phyloP scores from a whole-genome alignment of 257 asterid species.

The Linderniella brevidens region DNA sequence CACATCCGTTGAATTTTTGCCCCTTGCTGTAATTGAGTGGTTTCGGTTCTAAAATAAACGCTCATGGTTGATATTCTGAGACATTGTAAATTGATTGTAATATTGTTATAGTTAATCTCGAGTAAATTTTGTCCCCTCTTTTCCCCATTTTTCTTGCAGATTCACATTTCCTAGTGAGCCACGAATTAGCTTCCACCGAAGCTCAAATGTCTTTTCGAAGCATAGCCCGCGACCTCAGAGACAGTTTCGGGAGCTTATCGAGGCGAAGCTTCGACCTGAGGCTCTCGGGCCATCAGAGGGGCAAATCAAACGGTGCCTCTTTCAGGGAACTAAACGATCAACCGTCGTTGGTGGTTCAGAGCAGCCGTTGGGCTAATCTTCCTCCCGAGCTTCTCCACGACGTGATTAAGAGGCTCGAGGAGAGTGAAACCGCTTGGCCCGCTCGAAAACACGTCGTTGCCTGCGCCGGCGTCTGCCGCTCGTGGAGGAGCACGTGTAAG shows the following conservation, averaged over 20 bases:
- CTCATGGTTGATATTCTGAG: too few relatives aligned
- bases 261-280: constrained; percentile 65
- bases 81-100: too few relatives aligned
- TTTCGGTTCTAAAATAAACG: too few relatives aligned
- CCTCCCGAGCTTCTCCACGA: constrained; percentile 84
- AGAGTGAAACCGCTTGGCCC: constrained; percentile 91
- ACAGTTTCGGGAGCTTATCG: constrained; percentile 77
- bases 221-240: constrained; percentile 79
- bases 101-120: too few relatives aligned
- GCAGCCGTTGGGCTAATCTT: constrained; percentile 79
- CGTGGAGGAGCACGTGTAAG: constrained; percentile 86
- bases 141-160: too few relatives aligned
- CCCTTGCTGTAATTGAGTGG: too few relatives aligned
- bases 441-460: constrained; percentile 79
- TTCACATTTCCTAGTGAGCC: too few relatives aligned
- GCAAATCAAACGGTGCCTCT: constrained; percentile 48
- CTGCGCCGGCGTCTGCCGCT: constrained; percentile 75
- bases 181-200: too few relatives aligned
- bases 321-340: constrained; percentile 49
- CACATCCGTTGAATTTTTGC: too few relatives aligned
- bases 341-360: constrained; percentile 44
- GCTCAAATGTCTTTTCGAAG: constrained; percentile 82
- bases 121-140: too few relatives aligned
- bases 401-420: constrained; percentile 76
- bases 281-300: constrained; percentile 53